These are phyloP conservation scores for Neospermospora avenae DNA, from an alignment of 2,329 filamentous ascomycete species.

Conservation along the genomic window DNA sequence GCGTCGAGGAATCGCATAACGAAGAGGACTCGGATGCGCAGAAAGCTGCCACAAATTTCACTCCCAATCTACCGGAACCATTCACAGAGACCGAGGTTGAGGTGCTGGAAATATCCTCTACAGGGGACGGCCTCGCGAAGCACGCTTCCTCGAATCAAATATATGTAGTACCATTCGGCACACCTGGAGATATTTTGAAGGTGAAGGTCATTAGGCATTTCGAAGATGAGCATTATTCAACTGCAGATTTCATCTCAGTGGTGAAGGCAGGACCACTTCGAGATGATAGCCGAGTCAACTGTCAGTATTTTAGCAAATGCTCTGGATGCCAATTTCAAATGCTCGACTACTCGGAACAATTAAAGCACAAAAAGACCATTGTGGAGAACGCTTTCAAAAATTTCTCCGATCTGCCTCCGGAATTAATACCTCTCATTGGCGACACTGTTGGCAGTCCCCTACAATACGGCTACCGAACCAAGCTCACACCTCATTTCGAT, in stretches of 20 bases:
- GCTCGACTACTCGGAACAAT: constrained; percentile 83
- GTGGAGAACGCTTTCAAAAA: constrained; percentile 89
- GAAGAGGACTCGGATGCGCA: constrained; percentile 24
- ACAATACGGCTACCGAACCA: constrained; percentile 92
- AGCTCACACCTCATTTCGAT: constrained; percentile 95
- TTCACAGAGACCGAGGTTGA: constrained; percentile 78
- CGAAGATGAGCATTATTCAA: constrained; percentile 61
- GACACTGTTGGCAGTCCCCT: constrained; percentile 89
- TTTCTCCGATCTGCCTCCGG: constrained; percentile 78
- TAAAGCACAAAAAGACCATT: constrained; percentile 78
- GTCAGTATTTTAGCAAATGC: constrained; percentile 83
- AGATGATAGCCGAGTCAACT: constrained; percentile 73
- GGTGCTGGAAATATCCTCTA: constrained; percentile 82
- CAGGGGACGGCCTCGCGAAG: constrained; percentile 84
- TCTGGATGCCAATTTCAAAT: constrained; percentile 97
- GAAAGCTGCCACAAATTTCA: constrained; percentile 24
- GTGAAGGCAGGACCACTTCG: constrained; percentile 69
- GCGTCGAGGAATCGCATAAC: constrained; percentile 20
- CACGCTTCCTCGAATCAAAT: constrained; percentile 59
- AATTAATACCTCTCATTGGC: constrained; percentile 69
- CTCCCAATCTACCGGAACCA: constrained; percentile 53
- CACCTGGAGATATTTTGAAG: constrained; percentile 77
- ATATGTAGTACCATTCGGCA: constrained; percentile 84
- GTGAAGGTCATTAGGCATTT: constrained; percentile 78
- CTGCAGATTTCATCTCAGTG: constrained; percentile 80